Evolutionary conservation across 208 protist species (phyloP), one percentile per base, ranked within the genome.

Genomic region (Wallacemonas sp.): DNA sequence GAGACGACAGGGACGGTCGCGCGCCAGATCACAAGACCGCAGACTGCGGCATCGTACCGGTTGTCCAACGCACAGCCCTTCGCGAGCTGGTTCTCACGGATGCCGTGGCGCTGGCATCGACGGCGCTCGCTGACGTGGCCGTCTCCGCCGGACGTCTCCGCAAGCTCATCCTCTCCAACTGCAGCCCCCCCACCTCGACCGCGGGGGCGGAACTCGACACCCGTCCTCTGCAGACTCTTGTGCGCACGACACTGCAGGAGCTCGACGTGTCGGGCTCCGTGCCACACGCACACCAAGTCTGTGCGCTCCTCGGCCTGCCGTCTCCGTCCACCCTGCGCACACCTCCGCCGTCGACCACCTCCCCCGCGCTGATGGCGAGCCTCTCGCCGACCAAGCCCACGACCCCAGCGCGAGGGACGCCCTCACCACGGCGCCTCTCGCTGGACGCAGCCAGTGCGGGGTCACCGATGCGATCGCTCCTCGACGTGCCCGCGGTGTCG

Each of bases 181-280:
- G 2, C 68, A 68, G 26, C 81, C 77, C 16, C 46, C 61, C 10
- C 44, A 74, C 20, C 5, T 87, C 12, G 61, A 61, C n/a, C 39
- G 49, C 39, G 31, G 39, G 16, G 33, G n/a, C 18, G 2, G 16
- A 0, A 31, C 50, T 31, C 18, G 25, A 28, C 10, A 18, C 11
- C 3, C 4, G 33, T 7, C 11, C 18, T 20, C 22, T 82, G 14
- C 36, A 23, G 1, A 55, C 70, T 25, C 64, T 83, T 54, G 65
- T 63, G 41, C 46, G 65, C 41, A 45, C 82, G 42, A n/a, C 59
- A 25, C 54, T 88, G 64, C 54, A 59, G 26, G 78, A 82, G 18
- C 61, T 88, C 20, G 79, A 88, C 52, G 55, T 88, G 20, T 83
- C 78, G 23, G 68, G 39, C 22, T 80, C 78, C 0, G 64, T 41